A percentile compares a stretch with the other conserved stretches of the same genome.
phyloP scores from a whole-genome alignment of 148 eudicot species.

The Fagopyrum homotropicum region DNA sequence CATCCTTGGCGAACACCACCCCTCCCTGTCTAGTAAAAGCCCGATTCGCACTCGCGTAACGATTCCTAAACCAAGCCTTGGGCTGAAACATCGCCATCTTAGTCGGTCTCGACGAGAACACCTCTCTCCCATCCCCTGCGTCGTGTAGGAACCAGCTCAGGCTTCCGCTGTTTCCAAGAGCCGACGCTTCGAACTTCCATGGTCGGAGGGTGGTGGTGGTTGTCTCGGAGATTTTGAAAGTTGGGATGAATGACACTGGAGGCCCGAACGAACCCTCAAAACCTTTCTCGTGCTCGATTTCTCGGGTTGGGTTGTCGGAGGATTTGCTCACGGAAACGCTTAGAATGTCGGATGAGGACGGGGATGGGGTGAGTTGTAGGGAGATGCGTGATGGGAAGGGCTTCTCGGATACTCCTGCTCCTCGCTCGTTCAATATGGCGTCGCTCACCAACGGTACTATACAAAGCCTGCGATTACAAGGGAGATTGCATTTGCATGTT shows the following conservation, averaged over 20 bases:
- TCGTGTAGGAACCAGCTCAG: slow-evolving; percentile 82
- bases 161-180: slow-evolving; percentile 45
- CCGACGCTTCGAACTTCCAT: slow-evolving; percentile 91
- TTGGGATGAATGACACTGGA: slow-evolving; percentile 26
- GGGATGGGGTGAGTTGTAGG: slow-evolving; percentile 56
- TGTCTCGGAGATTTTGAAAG: slow-evolving; percentile 47
- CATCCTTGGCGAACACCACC: slow-evolving; percentile 67
- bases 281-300: slow-evolving; percentile 42
- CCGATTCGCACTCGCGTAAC: slow-evolving; percentile 55
- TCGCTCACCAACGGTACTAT: slow-evolving; percentile 55
- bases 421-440: slow-evolving; percentile 48
- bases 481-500: slow-evolving; percentile 4
- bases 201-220: slow-evolving; percentile 53
- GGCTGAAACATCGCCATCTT: slow-evolving; percentile 33
- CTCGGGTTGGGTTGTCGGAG: slow-evolving; percentile 57
- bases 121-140: slow-evolving; percentile 59
- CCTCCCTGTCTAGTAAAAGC: slow-evolving; percentile 90
- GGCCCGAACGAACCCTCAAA: slow-evolving; percentile 64
- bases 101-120: slow-evolving; percentile 67
- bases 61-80: slow-evolving; percentile 73
- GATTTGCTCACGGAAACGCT: slow-evolving; percentile 76
- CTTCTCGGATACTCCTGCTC: slow-evolving; percentile 73
- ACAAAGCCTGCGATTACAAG: slow-evolving; percentile 38
- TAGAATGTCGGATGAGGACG: slow-evolving; percentile 38
- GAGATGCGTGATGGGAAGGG: slow-evolving; percentile 88